Conservation (phyloP, 345 rosid genomes). For the Populus nigra region DNA sequence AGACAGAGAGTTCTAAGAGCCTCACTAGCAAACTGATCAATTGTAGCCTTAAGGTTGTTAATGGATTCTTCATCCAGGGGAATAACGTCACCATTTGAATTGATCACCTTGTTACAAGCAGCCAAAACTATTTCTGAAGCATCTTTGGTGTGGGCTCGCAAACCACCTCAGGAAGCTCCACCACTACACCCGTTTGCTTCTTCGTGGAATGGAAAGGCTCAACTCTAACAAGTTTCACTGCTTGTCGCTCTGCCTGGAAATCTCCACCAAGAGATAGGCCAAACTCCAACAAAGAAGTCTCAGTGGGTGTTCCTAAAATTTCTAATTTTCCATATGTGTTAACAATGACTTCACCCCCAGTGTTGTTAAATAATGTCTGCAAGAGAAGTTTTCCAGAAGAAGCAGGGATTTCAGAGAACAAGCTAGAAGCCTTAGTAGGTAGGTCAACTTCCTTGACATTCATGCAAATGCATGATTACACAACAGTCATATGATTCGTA, state of each 20-base stretch:
- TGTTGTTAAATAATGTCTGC: conserved; percentile 83
- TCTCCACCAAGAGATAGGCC: conserved; percentile 81
- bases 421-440: conserved; percentile 37
- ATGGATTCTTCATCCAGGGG: conserved; percentile 61
- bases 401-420: conserved; percentile 59
- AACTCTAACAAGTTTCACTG: conserved; percentile 56
- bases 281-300: conserved; percentile 77
- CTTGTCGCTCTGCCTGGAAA: conserved; percentile 59
- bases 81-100: conserved; percentile 66
- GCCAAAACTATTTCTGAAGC: conserved; percentile 92
- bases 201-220: conserved; percentile 94
- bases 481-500: conserved; percentile 87
- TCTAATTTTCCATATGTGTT: conserved; percentile 64
- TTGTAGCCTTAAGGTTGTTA: conserved; percentile 56
- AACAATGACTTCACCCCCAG: conserved; percentile 80
- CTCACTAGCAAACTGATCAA: conserved; percentile 75
- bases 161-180: conserved; percentile 68
- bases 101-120: conserved; percentile 69
- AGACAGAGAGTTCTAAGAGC: conserved; percentile 91
- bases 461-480: conserved; percentile 83
- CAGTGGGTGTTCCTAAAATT: conserved; percentile 86
- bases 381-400: conserved; percentile 51
- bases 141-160: conserved; percentile 77
- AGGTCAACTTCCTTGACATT: conserved; percentile 46
- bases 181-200: conserved; percentile 84